phyloP scores from a whole-genome alignment of 352 stramenopile genomes.

The Globisporangium barbulae region DNA sequence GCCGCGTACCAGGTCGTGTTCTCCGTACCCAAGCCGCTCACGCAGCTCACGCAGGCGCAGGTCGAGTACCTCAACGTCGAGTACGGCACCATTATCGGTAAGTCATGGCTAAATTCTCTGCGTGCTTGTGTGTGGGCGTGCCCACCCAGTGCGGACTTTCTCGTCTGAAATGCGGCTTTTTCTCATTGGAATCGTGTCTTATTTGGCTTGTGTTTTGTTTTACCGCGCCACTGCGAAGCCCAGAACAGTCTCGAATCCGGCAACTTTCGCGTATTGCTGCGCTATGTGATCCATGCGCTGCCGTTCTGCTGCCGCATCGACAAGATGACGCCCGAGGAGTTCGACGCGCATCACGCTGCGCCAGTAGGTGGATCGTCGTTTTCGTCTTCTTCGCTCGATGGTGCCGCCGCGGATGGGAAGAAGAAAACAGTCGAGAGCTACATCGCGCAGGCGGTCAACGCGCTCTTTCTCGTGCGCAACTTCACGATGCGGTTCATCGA shows the following conservation, averaged over 20 bases:
- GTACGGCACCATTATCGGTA: conserved; percentile 62
- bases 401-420: conserved; percentile 21
- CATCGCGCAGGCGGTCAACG: conserved; percentile 55
- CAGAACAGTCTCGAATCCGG: conserved; percentile 65
- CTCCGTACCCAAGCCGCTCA: conserved; percentile 31
- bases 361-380: background rate
- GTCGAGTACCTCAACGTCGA: conserved; percentile 58
- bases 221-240: conserved; percentile 19
- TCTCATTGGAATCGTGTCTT: background rate
- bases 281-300: conserved; percentile 49
- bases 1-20: conserved; percentile 51
- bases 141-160: background rate
- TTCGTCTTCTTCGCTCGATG: conserved; percentile 1
- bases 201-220: background rate
- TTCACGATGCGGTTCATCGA: conserved; percentile 75
- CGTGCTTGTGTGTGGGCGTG: background rate
- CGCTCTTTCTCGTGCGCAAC: conserved; percentile 69
- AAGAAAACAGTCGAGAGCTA: conserved; percentile 41
- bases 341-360: conserved; percentile 29
- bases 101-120: conserved; percentile 8
- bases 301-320: conserved; percentile 55
- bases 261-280: conserved; percentile 78
- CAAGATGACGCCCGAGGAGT: conserved; percentile 48
- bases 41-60: conserved; percentile 50
- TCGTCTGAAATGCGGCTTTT: background rate